Base-by-base conservation (phyloP, 495 filamentous ascomycete genomes). In the Hypomontagnella submonticulosa region DNA sequence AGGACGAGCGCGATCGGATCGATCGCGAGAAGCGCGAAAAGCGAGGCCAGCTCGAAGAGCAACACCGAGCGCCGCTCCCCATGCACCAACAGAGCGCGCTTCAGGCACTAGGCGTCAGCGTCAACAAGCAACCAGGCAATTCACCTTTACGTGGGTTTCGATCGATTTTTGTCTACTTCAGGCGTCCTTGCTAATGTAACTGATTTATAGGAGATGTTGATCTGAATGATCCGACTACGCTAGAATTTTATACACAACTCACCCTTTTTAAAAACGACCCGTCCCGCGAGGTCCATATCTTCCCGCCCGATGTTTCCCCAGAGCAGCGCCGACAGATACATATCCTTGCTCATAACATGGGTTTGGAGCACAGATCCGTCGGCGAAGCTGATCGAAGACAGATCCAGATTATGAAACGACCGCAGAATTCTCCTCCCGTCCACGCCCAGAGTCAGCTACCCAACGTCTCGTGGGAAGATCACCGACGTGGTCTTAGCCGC, bases 11-110 rank as follows among this genome's bases (percentile, higher is more conserved):
- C 49, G 95, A 99, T 74, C 87, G 96, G 16, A 99, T 99, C 62
- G 95, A 99, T 73, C 84, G 95, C 23, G 95, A 98, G 78, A 99
- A 99, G 86, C 85, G 95, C 41, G 95, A 98, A 80, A 90, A 95
- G 72, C 89, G 95, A 63, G 95, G 95, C 43, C 95, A 99, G 76
- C 82, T 99, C 38, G 93, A 98, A 75, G 95, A 98, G 78, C 95
- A 99, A 76, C 95, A 99, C 75, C 85, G 93, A 23, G 76, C 80
- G 13, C 76, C 81, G 20, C 70, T 82, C 47, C 85, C 87, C 54
- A 83, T 97, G 40, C 92, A 96, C 58, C 88, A 87, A 18, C 92
- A 96, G 72, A 87, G 86, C 40, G 96, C 93, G 42, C 88, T 95
- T 80, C 89, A 89, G 34, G 96, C 92, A 15, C 80, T 96, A 46